These are phyloP conservation scores for slime mould (Dictyostelium discoideum) DNA, from an alignment of 78 protist species.

Conservation along the genomic window DNA sequence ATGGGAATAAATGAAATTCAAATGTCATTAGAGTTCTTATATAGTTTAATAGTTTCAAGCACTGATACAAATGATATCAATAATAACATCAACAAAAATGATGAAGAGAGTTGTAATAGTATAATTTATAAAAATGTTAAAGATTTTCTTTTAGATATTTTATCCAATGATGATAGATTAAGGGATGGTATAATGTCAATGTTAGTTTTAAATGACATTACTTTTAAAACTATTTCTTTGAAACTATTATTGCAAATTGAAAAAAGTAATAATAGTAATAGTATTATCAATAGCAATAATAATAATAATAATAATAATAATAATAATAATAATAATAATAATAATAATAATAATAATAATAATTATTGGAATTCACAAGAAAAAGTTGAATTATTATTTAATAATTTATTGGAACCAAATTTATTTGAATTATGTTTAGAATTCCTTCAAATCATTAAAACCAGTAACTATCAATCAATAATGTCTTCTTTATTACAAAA, in stretches of 20 bases:
- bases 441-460: slow-evolving; percentile 9
- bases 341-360: background rate
- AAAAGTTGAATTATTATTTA: slow-evolving; percentile 5
- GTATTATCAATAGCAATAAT: background rate
- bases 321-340: background rate
- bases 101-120: background rate
- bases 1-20: background rate
- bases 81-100: background rate
- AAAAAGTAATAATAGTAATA: background rate
- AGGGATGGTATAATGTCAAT: background rate
- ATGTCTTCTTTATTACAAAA: slow-evolving; percentile 3
- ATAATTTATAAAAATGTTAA: background rate
- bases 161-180: background rate
- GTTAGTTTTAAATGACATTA: background rate
- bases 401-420: background rate
- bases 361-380: slow-evolving; percentile 12
- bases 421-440: slow-evolving; percentile 17
- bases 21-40: slow-evolving; percentile 5
- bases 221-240: slow-evolving; percentile 1
- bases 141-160: background rate
- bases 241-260: slow-evolving; percentile 27
- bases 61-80: background rate
- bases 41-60: background rate
- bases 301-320: background rate
- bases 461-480: background rate